Evolutionary conservation across 805 yeast genomes (phyloP), one percentile per base, ranked within the genome.

Genomic region (Wickerhamomyces sydowiorum): DNA sequence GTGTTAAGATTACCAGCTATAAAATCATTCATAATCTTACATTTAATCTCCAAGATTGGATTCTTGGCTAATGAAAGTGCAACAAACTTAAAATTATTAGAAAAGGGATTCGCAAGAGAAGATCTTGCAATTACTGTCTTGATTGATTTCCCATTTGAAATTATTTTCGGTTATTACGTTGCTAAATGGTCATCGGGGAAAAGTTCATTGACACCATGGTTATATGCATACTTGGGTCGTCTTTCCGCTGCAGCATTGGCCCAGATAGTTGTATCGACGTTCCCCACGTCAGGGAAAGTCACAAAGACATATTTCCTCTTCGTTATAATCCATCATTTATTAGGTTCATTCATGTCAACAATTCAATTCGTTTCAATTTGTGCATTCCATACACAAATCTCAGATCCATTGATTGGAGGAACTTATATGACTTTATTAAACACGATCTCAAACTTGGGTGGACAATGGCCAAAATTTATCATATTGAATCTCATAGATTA

Each of bases 61-160:
- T 93, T 93, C 62, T 96, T 90, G 59, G 96, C 90, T 23, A 93
- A 90, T 56, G 99, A 93, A 62, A 89, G 93, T 7, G 97, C 95
- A 23, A 93, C 98, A 1, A 91, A 91, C 57, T 73, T 93, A 52
- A 93, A 91, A 60, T 69, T 93, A 19, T 67, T 93, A 6, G 99
- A 93, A 59, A 83, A 82, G 54, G 99, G 99, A 0, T 78, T 93
- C 36, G 80, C 93, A 31, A 86, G 90, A 59, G 99, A 93, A 61
- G 98, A 93, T 58, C 67, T 93, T 31, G 95, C 98, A 1, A 76
- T 93, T 18, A 86, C 96, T 0, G 98, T 91, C 0, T 65, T 93
- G 36, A 86, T 93, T 38, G 96, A 93, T 60, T 93, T 93, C 62
- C 99, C 99, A 10, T 89, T 93, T 61, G 98, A 93, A 60, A 84